Conservation (phyloP, 2,329 filamentous ascomycete species). For the Talaromyces albobiverticillius region DNA sequence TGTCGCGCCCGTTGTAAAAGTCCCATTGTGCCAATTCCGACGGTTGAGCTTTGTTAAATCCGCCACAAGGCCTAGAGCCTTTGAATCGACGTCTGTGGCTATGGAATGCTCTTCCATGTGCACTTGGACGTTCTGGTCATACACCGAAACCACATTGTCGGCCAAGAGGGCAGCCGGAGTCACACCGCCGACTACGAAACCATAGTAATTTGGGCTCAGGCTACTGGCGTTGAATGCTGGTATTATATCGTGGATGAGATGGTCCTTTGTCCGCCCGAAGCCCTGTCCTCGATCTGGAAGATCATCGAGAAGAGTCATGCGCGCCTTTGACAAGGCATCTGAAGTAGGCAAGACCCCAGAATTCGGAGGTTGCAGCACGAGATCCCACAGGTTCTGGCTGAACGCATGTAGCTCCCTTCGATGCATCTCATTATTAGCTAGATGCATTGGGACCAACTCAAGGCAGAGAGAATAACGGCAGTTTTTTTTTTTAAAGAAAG, state of each 20-base stretch:
- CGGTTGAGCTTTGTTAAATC: constrained; percentile 62
- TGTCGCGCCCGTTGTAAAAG: constrained; percentile 74
- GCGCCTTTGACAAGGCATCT: constrained; percentile 28
- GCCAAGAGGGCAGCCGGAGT: constrained; percentile 78
- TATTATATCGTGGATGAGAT: constrained; percentile 41
- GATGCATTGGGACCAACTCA: constrained; percentile 3
- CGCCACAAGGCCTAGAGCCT: constrained; percentile 66
- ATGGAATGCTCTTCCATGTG: constrained; percentile 75
- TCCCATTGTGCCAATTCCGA: constrained; percentile 65
- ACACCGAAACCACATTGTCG: constrained; percentile 75
- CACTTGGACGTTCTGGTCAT: constrained; percentile 82
- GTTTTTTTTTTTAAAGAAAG: neutral
- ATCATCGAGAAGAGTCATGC: constrained; percentile 28
- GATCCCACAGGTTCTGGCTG: constrained; percentile 29
- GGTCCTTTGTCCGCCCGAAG: constrained; percentile 30
- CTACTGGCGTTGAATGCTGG: constrained; percentile 65
- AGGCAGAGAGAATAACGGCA: neutral
- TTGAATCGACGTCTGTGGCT: constrained; percentile 72
- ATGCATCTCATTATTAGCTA: neutral
- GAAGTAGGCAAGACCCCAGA: constrained; percentile 31
- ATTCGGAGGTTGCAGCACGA: constrained; percentile 27
- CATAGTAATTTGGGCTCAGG: constrained; percentile 70
- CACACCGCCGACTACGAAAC: constrained; percentile 80
- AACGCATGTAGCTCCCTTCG: constrained; percentile 19
- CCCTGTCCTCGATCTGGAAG: constrained; percentile 30